Evolutionary conservation across 2,329 filamentous ascomycete species (phyloP).

Genomic region (Fusarium foetens): DNA sequence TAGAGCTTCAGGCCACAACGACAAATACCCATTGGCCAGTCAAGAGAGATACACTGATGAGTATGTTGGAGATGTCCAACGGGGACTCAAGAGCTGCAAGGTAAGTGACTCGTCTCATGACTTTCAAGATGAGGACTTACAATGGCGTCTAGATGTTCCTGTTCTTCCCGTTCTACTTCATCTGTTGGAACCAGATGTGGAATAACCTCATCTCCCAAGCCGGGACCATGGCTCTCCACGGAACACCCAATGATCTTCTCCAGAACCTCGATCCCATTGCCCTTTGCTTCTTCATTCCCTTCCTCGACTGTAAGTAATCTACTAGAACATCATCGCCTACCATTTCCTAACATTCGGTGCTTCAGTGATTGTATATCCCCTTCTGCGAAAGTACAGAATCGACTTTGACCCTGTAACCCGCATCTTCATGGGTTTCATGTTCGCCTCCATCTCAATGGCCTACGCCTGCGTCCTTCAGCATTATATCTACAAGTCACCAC

Average conservation of each 20-base stretch:
- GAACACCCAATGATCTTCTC: neutral
- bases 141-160: neutral
- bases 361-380: neutral
- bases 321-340: fast-evolving
- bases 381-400: neutral
- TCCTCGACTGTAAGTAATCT: neutral
- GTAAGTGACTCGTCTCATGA: fast-evolving
- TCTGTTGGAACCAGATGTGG: constrained; percentile 15
- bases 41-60: constrained; percentile 1
- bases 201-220: constrained; percentile 7
- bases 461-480: constrained; percentile 1
- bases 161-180: constrained; percentile 12
- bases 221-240: constrained; percentile 2
- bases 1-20: neutral
- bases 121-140: neutral
- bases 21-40: neutral
- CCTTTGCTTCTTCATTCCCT: constrained; percentile 6
- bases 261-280: neutral
- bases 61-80: neutral
- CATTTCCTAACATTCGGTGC: fast-evolving
- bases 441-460: constrained; percentile 1
- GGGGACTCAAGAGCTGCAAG: constrained; percentile 15
- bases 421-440: constrained; percentile 12
- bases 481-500: constrained; percentile 1
- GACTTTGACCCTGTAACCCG: neutral